Evolutionary conservation across 179 eudicot genomes (phyloP).

Genomic region (Sideroxylon spinosum): DNA sequence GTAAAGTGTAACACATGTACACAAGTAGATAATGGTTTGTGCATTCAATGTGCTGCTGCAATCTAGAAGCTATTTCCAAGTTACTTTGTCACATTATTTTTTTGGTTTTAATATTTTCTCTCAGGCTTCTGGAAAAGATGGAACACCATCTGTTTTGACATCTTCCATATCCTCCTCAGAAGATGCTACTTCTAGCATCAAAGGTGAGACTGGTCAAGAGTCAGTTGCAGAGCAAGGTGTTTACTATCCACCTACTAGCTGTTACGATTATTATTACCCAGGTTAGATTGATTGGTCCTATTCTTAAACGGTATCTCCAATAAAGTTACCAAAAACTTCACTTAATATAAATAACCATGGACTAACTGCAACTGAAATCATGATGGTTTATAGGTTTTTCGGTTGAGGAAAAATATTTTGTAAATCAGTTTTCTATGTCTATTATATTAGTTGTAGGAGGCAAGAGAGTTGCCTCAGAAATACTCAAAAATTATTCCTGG

Average conservation of each 20-base stretch:
- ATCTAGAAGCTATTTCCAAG: not conserved
- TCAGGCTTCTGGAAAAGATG: constrained; percentile 45
- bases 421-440: not conserved
- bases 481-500: no score
- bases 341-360: not conserved
- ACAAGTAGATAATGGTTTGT: no score
- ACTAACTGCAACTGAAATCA: not conserved
- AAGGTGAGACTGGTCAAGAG: constrained; percentile 36
- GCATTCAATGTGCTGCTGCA: no score
- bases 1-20: no score
- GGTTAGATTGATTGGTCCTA: constrained; percentile 38
- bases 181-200: constrained; percentile 37
- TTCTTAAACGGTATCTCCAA: not conserved
- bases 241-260: constrained; percentile 51
- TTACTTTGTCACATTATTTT: not conserved
- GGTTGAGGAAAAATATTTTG: not conserved
- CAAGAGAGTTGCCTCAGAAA: not conserved
- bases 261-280: constrained; percentile 58
- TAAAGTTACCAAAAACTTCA: not conserved
- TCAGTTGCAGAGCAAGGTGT: constrained; percentile 41
- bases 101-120: not conserved
- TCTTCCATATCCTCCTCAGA: constrained; percentile 27
- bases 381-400: not conserved
- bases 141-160: constrained; percentile 27
- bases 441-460: not conserved